A percentile compares a stretch with the other conserved stretches of the same genome.
These are phyloP conservation scores for Clitopilus passeckerianus DNA, from an alignment of 768 basidiomycete species.

Conservation along the genomic window DNA sequence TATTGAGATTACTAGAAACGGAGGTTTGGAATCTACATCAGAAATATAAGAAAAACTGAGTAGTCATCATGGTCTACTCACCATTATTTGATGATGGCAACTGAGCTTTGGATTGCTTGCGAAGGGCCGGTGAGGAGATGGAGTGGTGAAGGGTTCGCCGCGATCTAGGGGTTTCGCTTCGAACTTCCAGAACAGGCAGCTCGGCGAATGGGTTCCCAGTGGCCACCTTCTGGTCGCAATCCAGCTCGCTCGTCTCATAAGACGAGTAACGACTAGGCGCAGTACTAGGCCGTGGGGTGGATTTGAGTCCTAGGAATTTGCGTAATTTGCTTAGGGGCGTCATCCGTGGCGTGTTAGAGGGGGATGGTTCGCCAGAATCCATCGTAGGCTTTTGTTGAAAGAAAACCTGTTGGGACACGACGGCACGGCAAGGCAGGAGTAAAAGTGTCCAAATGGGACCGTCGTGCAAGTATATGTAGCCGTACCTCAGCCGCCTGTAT, in stretches of 20 bases:
- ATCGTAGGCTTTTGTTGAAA: neutral
- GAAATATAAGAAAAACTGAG: neutral
- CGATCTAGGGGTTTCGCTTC: neutral
- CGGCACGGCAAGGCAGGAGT: neutral
- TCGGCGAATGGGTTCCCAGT: neutral
- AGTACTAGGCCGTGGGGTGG: neutral
- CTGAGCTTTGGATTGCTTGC: neutral
- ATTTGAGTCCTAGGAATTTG: constrained; percentile 7
- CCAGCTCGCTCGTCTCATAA: neutral
- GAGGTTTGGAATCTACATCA: neutral
- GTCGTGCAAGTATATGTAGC: neutral
- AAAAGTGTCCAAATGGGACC: neutral
- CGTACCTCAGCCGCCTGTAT: neutral
- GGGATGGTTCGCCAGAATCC: neutral
- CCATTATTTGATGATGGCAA: neutral
- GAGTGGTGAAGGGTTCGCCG: neutral
- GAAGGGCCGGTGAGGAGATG: neutral
- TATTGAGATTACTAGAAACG: neutral
- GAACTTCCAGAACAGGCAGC: neutral
- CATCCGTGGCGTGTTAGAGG: neutral
- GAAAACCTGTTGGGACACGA: neutral
- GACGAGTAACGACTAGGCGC: neutral
- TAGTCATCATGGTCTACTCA: neutral
- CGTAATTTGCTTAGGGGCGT: constrained; percentile 5
- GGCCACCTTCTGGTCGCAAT: neutral